phyloP scores from a whole-genome alignment of 169 alveolate species.

The Eimeria praecox region DNA sequence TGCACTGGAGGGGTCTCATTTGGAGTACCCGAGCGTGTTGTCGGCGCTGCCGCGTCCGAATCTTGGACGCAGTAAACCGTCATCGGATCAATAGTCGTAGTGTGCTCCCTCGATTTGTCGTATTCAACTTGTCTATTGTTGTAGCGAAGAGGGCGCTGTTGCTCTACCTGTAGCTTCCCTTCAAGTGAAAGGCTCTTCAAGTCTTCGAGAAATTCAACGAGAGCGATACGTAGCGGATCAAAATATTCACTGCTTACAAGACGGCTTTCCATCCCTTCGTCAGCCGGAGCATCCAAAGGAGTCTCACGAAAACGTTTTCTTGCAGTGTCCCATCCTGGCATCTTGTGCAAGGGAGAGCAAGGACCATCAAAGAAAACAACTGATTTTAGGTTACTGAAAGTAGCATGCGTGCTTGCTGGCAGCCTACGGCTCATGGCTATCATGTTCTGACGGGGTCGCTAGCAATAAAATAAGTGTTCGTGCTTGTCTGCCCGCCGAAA shows the following conservation, averaged over 20 bases:
- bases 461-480: neutral
- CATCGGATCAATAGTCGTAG: slow-evolving; percentile 53
- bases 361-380: neutral
- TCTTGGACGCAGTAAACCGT: slow-evolving; percentile 68
- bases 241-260: slow-evolving; percentile 71
- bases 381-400: neutral
- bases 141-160: slow-evolving; percentile 70
- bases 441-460: neutral
- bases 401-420: neutral
- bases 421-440: neutral
- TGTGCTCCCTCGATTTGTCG: slow-evolving; percentile 66
- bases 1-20: slow-evolving; percentile 7
- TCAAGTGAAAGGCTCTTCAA: slow-evolving; percentile 43
- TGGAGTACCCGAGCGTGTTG: slow-evolving; percentile 11
- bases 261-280: slow-evolving; percentile 71
- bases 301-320: slow-evolving; percentile 58
- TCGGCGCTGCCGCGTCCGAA: neutral
- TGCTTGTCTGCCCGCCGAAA: neutral
- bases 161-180: slow-evolving; percentile 71
- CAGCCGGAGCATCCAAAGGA: slow-evolving; percentile 69
- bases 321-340: slow-evolving; percentile 72
- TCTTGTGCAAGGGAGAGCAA: neutral
- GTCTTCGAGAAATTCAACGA: slow-evolving; percentile 70
- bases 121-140: slow-evolving; percentile 63
- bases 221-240: slow-evolving; percentile 63